phyloP scores from a whole-genome alignment of 805 yeast genomes.

The Starmerella gropengiesseri region DNA sequence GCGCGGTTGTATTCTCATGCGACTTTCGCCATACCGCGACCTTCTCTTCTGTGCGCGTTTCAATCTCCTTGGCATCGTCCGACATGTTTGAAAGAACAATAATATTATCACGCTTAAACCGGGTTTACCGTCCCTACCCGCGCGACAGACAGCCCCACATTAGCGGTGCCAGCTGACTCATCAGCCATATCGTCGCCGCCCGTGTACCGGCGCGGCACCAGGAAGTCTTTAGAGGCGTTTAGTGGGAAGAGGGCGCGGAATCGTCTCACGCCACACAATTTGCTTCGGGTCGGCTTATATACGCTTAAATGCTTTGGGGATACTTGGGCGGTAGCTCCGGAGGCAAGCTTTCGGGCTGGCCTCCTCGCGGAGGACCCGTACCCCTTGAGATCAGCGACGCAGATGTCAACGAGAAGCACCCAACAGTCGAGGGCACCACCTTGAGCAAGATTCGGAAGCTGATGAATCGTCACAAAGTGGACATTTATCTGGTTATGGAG shows the following conservation, averaged over 20 bases:
- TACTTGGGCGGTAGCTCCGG: conserved; percentile 5
- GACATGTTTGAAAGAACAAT: too few species aligned
- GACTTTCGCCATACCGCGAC: conserved; percentile 15
- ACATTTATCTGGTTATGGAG: conserved; percentile 67
- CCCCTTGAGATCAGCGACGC: not conserved
- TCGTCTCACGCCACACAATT: too few species aligned
- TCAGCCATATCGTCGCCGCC: too few species aligned
- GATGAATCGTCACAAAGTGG: conserved; percentile 55
- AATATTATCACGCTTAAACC: too few species aligned
- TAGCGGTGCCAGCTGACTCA: too few species aligned
- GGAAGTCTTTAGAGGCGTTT: too few species aligned
- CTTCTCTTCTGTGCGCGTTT: conserved; percentile 4
- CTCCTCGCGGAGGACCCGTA: conserved; percentile 5
- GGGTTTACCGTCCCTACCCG: too few species aligned
- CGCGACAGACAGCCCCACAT: too few species aligned
- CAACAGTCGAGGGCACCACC: not conserved
- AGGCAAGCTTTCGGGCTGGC: not conserved
- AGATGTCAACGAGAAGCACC: not conserved
- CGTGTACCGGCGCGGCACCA: too few species aligned
- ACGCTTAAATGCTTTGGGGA: not conserved
- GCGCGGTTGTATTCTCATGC: not conserved
- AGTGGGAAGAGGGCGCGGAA: too few species aligned
- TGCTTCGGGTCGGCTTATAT: too few species aligned
- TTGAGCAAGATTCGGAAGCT: conserved; percentile 4
- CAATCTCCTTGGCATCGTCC: conserved; percentile 2